Evolutionary conservation across 495 filamentous ascomycete genomes (phyloP), one percentile per base, ranked within the genome.

Genomic region (Parathielavia hyrcaniae): DNA sequence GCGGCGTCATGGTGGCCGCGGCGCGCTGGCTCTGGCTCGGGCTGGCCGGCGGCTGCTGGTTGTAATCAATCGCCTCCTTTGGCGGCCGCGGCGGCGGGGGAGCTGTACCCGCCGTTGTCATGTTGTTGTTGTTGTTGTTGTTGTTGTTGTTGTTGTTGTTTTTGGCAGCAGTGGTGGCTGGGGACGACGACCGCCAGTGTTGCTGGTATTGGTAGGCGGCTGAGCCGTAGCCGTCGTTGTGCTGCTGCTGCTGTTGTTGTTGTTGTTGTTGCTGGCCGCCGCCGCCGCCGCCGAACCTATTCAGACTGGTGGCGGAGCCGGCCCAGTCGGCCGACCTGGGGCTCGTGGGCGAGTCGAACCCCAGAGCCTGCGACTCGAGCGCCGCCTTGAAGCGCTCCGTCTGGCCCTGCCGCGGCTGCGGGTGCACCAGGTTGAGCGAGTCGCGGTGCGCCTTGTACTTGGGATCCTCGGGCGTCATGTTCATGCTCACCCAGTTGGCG

Each of bases 361-460:
- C 79, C 50, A 87, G 81, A 11, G 90, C 91, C 65, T 91, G 83
- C 7, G 79, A 83, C 69, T 97, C 91, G 5, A 96, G 79, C 6
- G 86, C 83, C 10, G 81, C 83, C 67, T 91, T 87, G 69, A 91
- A 91, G 30, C 87, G 86, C 58, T 86, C 84, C 11, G 89, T 90
- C 30, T 89, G 86, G 0, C 90, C 90, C 54, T 82, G 87, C 14
- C 89, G 83, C 30, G 91, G 91, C 67, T 97, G 91, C 16, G 91
- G 91, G 71, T 97, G 91, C 68, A 91, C 85, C 8, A 97, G 74
- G 65, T 91, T 90, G 32, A 95, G 73, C 46, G 89, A 95, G 68
- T 93, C 88, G 50, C 91, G 89, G 70, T 96, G 88, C 17, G 89
- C 89, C 65, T 88, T 84, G 68, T 96, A 96, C 68, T 95, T 95